Evolutionary conservation across 2,329 filamentous ascomycete genomes (phyloP), one percentile per base, ranked within the genome.

Genomic region (Aspergillus candidus): DNA sequence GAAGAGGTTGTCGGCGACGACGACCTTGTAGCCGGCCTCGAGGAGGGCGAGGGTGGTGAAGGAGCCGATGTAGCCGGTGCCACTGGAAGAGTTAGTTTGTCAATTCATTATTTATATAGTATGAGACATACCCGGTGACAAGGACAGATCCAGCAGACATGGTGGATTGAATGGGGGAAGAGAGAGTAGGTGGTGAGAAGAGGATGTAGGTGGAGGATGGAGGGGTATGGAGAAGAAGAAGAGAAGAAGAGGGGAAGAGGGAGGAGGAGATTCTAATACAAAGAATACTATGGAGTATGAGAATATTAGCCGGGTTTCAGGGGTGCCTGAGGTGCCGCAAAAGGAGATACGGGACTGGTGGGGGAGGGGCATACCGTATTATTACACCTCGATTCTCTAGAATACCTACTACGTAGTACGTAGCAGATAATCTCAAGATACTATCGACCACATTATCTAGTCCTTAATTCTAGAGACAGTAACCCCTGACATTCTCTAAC

Each of bases 51-150:
- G 83, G 44, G 87, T 77, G 50, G 93, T 98, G 77, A 97, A 97
- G 40, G 91, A 97, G 67, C 93, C 93, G 71, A 98, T 98, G 78
- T 98, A 98, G 74, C 93, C 93, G 54, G 90, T 95, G 63, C 93
- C 93, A 79, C 93, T 96, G 34, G 33, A 36, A 30, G 38, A 52
- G 55, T 57, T 58, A 54, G 54, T 47, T 47, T 30, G 44, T 54
- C 53, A 60, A 59, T 47, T 58, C 30, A 52, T 40, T 51, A 12
- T 22, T 36, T 22, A 15, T 22, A 15, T 4, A 30, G 34, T 15
- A 13, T 7, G 32, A 40, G 30, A 44, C 82, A 74, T 82, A 95
- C 90, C 90, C 90, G 61, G 90, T 90, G 66, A 96, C 82, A 62
- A 96, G 80, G 65, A 95, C 88, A 51, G 89, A 93, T 74, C 88